Conservation (phyloP, 306 rosid species). For the Prunus mongolica region DNA sequence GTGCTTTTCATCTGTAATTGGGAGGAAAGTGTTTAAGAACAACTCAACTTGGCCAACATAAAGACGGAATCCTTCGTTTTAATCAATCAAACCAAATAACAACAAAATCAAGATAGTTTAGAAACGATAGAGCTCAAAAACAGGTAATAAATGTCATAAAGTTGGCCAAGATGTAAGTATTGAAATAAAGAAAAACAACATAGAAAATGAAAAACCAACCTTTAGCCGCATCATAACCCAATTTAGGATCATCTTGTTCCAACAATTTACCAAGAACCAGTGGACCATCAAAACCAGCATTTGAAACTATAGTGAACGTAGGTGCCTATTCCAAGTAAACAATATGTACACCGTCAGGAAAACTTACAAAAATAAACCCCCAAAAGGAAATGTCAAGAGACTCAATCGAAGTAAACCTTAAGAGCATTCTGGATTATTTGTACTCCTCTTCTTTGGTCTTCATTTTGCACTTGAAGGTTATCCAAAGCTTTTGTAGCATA, state of each 20-base stretch:
- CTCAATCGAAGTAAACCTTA: slow-evolving; percentile 46
- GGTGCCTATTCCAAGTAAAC: slow-evolving; percentile 58
- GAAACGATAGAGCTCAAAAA: neutral
- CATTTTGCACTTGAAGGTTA: slow-evolving; percentile 56
- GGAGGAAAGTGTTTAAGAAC: neutral
- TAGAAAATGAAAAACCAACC: slow-evolving; percentile 40
- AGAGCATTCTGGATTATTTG: slow-evolving; percentile 83
- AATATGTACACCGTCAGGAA: slow-evolving; percentile 19
- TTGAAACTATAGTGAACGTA: slow-evolving; percentile 59
- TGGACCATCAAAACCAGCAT: slow-evolving; percentile 89
- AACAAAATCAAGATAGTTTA: neutral
- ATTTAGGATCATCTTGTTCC: slow-evolving; percentile 67
- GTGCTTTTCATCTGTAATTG: neutral
- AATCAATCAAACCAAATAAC: neutral
- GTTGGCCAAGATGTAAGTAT: neutral
- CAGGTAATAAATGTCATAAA: neutral
- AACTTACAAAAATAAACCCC: slow-evolving; percentile 9
- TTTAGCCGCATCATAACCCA: slow-evolving; percentile 78
- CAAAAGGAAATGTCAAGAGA: neutral
- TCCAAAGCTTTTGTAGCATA: slow-evolving; percentile 76
- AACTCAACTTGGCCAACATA: neutral
- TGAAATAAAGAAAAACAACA: neutral
- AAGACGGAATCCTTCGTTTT: neutral
- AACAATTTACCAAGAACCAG: slow-evolving; percentile 71
- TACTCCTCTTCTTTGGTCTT: slow-evolving; percentile 83